Conservation (phyloP, 1,284 basidiomycete species). For the Malassezia psittaci region DNA sequence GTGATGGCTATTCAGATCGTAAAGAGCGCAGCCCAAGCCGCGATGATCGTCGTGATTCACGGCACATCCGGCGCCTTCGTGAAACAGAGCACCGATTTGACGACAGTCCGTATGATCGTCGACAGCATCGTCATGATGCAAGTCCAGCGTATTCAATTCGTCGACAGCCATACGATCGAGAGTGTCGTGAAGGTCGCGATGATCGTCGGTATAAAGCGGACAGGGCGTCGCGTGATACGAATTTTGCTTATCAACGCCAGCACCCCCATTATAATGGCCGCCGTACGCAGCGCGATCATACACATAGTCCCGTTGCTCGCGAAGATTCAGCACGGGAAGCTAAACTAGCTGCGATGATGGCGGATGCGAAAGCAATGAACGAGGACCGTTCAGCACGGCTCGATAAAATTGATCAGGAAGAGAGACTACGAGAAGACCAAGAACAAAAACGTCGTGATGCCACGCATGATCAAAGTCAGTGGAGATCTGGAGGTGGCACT, state of each 20-base stretch:
- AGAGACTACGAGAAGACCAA: constrained; percentile 21
- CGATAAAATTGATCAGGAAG: constrained; percentile 25
- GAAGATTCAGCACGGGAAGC: constrained; percentile 61
- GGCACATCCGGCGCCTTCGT: too few species aligned
- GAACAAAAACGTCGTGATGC: constrained; percentile 31
- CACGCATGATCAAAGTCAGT: constrained; percentile 18
- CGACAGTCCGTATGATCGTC: too few species aligned
- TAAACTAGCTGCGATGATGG: constrained; percentile 73
- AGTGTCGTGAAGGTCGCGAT: constrained; percentile 3
- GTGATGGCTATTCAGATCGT: not conserved
- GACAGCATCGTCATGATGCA: too few species aligned
- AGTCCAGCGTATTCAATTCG: too few species aligned
- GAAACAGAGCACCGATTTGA: too few species aligned
- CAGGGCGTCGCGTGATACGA: too few species aligned
- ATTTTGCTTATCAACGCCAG: too few species aligned
- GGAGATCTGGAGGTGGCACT: constrained; percentile 18
- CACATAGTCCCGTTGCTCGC: not conserved
- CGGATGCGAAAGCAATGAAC: constrained; percentile 59
- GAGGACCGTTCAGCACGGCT: constrained; percentile 52
- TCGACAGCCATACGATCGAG: not conserved
- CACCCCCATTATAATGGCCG: constrained; percentile 12
- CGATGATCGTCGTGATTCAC: constrained; percentile 12
- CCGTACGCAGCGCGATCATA: constrained; percentile 6
- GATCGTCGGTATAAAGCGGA: constrained; percentile 8
- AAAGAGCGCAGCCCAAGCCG: not conserved